Evolutionary conservation across 2,329 filamentous ascomycete species (phyloP).

Genomic region (Pseudodiploospora longispora): DNA sequence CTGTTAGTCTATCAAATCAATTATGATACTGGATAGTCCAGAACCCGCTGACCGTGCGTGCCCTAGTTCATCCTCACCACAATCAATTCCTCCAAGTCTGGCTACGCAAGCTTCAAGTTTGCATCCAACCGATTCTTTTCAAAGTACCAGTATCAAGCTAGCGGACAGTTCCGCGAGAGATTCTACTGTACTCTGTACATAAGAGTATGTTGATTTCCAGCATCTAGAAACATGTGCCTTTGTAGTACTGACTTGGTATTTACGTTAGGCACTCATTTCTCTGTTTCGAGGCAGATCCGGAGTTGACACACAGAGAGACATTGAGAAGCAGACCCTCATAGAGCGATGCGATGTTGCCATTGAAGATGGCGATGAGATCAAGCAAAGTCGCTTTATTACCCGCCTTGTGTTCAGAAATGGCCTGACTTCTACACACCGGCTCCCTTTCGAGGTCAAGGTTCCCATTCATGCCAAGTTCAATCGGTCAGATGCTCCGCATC

Average conservation of each 20-base stretch:
- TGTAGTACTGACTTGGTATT: background rate
- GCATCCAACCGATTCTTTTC: constrained; percentile 63
- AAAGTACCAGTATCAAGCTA: constrained; percentile 58
- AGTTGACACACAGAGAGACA: constrained; percentile 46
- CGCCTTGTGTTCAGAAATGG: constrained; percentile 69
- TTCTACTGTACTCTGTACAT: constrained; percentile 73
- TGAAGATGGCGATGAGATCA: constrained; percentile 60
- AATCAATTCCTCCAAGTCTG: constrained; percentile 72
- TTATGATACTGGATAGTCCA: background rate
- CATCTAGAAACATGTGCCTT: background rate
- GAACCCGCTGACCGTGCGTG: no score
- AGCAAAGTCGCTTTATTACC: constrained; percentile 61
- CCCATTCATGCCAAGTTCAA: constrained; percentile 72
- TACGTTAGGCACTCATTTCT: constrained; percentile 53
- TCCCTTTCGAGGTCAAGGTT: constrained; percentile 67
- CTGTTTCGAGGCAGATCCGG: constrained; percentile 61
- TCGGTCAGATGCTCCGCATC: constrained; percentile 54
- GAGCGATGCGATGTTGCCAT: constrained; percentile 68
- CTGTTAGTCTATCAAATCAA: constrained; percentile 33
- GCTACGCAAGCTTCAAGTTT: constrained; percentile 66
- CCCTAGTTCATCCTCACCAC: constrained; percentile 62
- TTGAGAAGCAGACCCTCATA: constrained; percentile 61
- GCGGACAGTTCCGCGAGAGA: constrained; percentile 41
- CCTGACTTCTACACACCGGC: constrained; percentile 66
- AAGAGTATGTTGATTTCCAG: constrained; percentile 35